Conservation (phyloP, 345 rosid genomes). For the Sisymbrium irio region DNA sequence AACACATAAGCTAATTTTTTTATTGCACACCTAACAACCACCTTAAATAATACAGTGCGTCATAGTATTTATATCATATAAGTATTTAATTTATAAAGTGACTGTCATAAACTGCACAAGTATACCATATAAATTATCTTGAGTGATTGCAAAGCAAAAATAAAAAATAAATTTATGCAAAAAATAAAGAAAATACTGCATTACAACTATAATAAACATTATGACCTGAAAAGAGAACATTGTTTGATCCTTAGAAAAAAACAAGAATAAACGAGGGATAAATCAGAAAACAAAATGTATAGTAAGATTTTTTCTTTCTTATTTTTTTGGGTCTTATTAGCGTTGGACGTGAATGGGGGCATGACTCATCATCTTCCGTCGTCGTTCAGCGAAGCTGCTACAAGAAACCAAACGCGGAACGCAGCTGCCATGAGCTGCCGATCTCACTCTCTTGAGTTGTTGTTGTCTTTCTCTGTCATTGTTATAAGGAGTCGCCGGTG, state of each 20-base stretch:
- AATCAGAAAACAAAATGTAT: neutral
- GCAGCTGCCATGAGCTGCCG: constrained; percentile 49
- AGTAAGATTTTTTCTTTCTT: neutral
- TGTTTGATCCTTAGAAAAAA: neutral
- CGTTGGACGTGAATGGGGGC: constrained; percentile 34
- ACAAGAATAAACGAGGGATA: neutral
- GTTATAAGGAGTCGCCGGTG: constrained; percentile 46
- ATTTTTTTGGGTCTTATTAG: neutral
- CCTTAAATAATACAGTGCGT: too few relatives aligned
- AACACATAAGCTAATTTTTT: too few relatives aligned
- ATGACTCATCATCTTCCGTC: constrained; percentile 56
- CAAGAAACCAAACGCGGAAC: constrained; percentile 65
- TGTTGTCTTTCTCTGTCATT: constrained; percentile 31
- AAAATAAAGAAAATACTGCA: neutral
- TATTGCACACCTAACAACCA: too few relatives aligned
- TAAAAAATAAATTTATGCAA: neutral
- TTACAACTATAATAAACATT: constrained; percentile 10
- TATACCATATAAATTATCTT: neutral
- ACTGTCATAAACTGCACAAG: neutral
- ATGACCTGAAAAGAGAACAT: constrained; percentile 1
- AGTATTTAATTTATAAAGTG: neutral
- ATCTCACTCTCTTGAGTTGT: constrained; percentile 33
- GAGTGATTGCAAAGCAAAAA: neutral
- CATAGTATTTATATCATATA: too few relatives aligned
- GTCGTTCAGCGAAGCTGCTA: constrained; percentile 52